Conservation (phyloP, 345 rosid species). For the Murraya paniculata region DNA sequence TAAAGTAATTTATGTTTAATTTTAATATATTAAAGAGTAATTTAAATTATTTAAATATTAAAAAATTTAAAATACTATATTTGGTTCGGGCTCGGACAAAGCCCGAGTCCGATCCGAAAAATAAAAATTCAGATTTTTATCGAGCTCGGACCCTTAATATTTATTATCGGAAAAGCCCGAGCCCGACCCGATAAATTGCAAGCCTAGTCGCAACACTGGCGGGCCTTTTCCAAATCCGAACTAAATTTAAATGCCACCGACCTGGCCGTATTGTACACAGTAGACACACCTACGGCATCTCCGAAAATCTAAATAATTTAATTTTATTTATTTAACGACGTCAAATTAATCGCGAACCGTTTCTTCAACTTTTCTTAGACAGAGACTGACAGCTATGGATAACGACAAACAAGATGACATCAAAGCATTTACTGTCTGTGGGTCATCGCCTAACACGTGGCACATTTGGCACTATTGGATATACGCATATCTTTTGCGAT, state of each 20-base stretch:
- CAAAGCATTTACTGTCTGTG: not conserved
- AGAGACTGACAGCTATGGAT: no score
- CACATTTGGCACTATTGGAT: not conserved
- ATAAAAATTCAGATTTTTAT: no score
- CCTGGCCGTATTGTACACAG: not conserved
- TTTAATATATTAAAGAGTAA: no score
- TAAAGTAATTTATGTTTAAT: no score
- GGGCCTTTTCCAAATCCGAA: not conserved
- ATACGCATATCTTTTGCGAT: not conserved
- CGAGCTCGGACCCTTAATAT: no score
- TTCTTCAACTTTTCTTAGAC: no score
- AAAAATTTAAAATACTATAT: no score
- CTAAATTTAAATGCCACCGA: slow-evolving; percentile 4
- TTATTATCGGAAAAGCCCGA: no score
- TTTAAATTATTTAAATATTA: no score
- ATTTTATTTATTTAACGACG: not conserved
- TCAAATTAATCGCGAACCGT: not conserved
- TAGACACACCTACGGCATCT: not conserved
- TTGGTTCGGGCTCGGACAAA: no score
- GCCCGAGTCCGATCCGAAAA: no score
- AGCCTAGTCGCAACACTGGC: not conserved
- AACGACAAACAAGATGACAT: not conserved
- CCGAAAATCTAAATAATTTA: not conserved
- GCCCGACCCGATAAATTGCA: no score
- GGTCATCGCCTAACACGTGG: not conserved